These are phyloP conservation scores for Leccinum aurantiacum DNA, from an alignment of 768 basidiomycete genomes.

Conservation along the genomic window DNA sequence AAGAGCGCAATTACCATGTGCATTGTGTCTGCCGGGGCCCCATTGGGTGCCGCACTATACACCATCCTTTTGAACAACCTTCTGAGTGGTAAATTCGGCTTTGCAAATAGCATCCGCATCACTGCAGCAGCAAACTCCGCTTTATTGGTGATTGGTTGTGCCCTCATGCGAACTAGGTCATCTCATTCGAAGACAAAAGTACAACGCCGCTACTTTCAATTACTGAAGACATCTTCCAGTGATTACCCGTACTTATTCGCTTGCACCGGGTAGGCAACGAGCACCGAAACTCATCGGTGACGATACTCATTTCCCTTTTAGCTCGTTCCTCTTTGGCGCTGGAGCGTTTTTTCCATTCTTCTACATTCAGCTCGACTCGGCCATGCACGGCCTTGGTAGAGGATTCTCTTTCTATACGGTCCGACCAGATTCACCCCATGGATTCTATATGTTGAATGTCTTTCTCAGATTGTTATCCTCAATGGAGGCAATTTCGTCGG, in stretches of 20 bases:
- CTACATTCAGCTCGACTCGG: slow-evolving; percentile 57
- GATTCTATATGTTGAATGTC: background rate
- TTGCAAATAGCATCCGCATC: slow-evolving; percentile 44
- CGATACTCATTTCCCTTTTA: slow-evolving; percentile 4
- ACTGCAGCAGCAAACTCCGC: slow-evolving; percentile 43
- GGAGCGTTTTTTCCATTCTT: slow-evolving; percentile 36
- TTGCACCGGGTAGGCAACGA: slow-evolving; percentile 22
- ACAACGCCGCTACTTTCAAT: slow-evolving; percentile 14
- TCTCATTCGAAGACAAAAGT: slow-evolving; percentile 20
- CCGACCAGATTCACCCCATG: slow-evolving; percentile 7
- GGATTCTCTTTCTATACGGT: slow-evolving; percentile 59
- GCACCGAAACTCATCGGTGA: background rate
- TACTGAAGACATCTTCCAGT: slow-evolving; percentile 16
- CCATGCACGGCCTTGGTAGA: slow-evolving; percentile 44
- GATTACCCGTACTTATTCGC: slow-evolving; percentile 29
- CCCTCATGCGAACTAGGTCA: slow-evolving; percentile 41
- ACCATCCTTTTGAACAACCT: slow-evolving; percentile 33
- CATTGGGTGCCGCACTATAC: slow-evolving; percentile 25
- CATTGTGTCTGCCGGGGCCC: slow-evolving; percentile 38
- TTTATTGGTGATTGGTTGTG: slow-evolving; percentile 35
- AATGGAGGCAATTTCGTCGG: slow-evolving; percentile 38
- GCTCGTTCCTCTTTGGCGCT: slow-evolving; percentile 22
- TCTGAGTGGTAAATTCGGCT: slow-evolving; percentile 28
- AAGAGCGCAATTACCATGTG: slow-evolving; percentile 44
- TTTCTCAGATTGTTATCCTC: slow-evolving; percentile 37